A percentile compares a stretch with the other conserved stretches of the same genome.
Conservation (phyloP, 1,284 basidiomycete genomes). For the Apiotrichum veenhuisii region DNA sequence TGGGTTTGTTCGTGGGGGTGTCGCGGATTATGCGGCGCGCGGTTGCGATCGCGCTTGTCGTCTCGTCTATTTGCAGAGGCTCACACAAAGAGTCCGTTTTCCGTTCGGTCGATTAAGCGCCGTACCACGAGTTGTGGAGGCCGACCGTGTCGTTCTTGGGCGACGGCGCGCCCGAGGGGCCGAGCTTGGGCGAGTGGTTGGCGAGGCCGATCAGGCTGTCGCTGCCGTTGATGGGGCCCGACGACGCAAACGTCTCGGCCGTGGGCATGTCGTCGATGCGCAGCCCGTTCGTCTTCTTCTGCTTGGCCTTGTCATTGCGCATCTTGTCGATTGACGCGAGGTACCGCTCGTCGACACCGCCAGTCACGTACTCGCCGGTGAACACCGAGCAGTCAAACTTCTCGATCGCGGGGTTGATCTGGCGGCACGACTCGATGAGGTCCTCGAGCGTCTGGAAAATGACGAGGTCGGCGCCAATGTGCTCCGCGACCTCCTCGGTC, state of each 20-base stretch:
- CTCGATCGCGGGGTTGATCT: constrained; percentile 75
- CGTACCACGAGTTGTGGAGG: constrained; percentile 50
- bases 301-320: constrained; percentile 80
- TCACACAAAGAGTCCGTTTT: no score
- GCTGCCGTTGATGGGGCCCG: constrained; percentile 48
- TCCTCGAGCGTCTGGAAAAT: constrained; percentile 96
- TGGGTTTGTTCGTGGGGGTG: neutral
- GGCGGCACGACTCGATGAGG: constrained; percentile 79
- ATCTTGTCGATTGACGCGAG: constrained; percentile 70
- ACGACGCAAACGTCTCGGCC: constrained; percentile 30
- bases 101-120: constrained; percentile 12
- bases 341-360: constrained; percentile 86
- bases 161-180: constrained; percentile 31
- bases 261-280: constrained; percentile 21
- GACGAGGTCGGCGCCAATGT: constrained; percentile 93
- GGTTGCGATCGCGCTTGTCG: no score
- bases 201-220: constrained; percentile 48
- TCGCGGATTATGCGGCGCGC: neutral
- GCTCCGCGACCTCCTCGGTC: constrained; percentile 68
- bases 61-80: no score
- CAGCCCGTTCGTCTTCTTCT: constrained; percentile 39
- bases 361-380: constrained; percentile 94
- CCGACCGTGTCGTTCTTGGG: constrained; percentile 47
- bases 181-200: constrained; percentile 50
- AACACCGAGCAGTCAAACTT: constrained; percentile 97